These are phyloP conservation scores for Fusarium sp. DNA, from an alignment of 2,329 filamentous ascomycete genomes.

Conservation along the genomic window DNA sequence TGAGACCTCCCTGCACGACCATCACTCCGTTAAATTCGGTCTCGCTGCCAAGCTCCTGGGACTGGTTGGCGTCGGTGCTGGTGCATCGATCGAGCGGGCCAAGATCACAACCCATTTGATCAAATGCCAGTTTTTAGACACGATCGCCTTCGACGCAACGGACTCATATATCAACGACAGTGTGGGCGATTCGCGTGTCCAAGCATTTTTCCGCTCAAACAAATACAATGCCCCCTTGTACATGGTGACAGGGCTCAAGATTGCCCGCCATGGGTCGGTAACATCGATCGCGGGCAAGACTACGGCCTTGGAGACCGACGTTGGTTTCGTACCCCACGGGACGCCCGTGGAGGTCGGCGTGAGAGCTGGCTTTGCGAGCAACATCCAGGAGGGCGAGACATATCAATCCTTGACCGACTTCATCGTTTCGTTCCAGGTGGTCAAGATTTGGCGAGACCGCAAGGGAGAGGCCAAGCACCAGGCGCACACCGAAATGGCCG, in stretches of 20 bases:
- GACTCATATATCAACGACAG: neutral
- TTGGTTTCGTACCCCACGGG: too few species aligned
- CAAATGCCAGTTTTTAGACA: neutral
- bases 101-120: neutral
- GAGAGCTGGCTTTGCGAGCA: neutral
- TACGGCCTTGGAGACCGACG: too few species aligned
- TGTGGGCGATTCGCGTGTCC: neutral
- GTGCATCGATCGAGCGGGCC: neutral
- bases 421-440: conserved; percentile 3
- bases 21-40: neutral
- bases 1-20: neutral
- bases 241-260: too few species aligned
- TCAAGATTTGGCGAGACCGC: neutral
- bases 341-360: neutral
- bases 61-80: neutral
- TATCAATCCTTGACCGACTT: too few species aligned
- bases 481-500: neutral
- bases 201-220: too few species aligned
- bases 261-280: too few species aligned
- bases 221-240: too few species aligned
- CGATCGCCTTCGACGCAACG: neutral
- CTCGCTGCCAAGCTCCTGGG: neutral
- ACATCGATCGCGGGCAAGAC: too few species aligned
- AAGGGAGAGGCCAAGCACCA: neutral
- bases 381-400: neutral